Evolutionary conservation across 768 basidiomycete genomes (phyloP).

Genomic region (Psilocybe azurescens): DNA sequence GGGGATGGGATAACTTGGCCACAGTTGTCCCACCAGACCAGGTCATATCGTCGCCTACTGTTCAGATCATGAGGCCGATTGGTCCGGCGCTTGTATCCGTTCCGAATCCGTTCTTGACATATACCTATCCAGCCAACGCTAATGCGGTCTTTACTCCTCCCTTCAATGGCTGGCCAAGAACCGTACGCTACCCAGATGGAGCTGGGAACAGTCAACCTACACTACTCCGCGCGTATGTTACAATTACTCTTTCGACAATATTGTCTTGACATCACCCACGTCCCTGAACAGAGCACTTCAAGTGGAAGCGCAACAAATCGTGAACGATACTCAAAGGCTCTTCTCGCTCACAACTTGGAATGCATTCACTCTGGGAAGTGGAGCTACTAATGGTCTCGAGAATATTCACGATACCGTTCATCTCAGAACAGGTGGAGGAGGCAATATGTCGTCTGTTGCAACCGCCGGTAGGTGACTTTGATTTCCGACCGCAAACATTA

Average conservation of each 20-base stretch:
- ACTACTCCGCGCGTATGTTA: no score
- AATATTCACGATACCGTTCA: slow-evolving; percentile 55
- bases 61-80: slow-evolving; percentile 37
- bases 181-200: no score
- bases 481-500: background rate
- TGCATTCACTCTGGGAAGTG: slow-evolving; percentile 42
- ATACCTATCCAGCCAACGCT: no score
- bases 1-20: slow-evolving; percentile 5
- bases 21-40: slow-evolving; percentile 44
- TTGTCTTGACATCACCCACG: no score
- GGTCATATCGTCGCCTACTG: slow-evolving; percentile 37
- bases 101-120: slow-evolving; percentile 21
- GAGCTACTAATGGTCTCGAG: slow-evolving; percentile 51
- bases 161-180: no score
- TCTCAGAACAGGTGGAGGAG: slow-evolving; percentile 44
- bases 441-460: slow-evolving; percentile 46
- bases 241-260: no score
- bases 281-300: slow-evolving; percentile 18
- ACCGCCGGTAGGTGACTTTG: slow-evolving; percentile 40
- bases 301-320: slow-evolving; percentile 29
- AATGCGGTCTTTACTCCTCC: no score
- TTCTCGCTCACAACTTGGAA: slow-evolving; percentile 45
- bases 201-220: no score
- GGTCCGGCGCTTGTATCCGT: slow-evolving; percentile 25
- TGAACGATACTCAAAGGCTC: slow-evolving; percentile 40